Percentiles rank a stretch among this genome's conserved stretches.
These are phyloP conservation scores for Leccinum variabile DNA, from an alignment of 1,284 basidiomycete genomes.

Conservation along the genomic window DNA sequence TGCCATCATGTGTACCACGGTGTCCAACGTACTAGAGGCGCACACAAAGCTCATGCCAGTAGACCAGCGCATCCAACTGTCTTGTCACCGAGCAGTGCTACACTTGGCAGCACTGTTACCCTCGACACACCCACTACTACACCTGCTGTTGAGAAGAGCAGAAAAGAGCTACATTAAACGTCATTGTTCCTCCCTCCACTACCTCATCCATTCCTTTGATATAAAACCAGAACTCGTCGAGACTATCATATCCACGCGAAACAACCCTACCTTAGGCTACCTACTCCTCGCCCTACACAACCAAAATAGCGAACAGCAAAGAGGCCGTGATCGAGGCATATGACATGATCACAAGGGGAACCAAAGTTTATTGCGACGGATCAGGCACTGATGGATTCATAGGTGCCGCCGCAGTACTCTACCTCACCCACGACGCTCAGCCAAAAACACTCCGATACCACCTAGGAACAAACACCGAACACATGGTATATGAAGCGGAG, in stretches of 20 bases:
- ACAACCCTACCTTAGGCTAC: too few relatives aligned
- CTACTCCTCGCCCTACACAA: too few relatives aligned
- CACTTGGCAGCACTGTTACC: not conserved
- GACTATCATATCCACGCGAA: too few relatives aligned
- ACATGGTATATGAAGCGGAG: not conserved
- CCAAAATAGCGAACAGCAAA: not conserved
- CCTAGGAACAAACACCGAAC: not conserved
- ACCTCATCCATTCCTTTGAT: not conserved
- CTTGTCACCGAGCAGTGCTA: not conserved
- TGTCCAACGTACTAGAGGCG: not conserved
- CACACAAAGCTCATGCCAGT: not conserved
- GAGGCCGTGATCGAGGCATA: not conserved
- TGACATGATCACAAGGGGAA: not conserved
- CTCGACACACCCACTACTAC: not conserved
- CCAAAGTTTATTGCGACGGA: not conserved
- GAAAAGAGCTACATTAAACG: not conserved
- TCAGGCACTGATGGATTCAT: not conserved
- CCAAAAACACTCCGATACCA: not conserved
- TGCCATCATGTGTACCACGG: not conserved
- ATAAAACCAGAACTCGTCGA: not conserved
- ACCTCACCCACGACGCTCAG: fast-evolving
- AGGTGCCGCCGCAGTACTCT: not conserved
- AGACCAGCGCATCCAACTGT: not conserved
- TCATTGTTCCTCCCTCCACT: not conserved
- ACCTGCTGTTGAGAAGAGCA: not conserved